Evolutionary conservation across 2,329 filamentous ascomycete genomes (phyloP).

Genomic region (Aspergillus vadensis): DNA sequence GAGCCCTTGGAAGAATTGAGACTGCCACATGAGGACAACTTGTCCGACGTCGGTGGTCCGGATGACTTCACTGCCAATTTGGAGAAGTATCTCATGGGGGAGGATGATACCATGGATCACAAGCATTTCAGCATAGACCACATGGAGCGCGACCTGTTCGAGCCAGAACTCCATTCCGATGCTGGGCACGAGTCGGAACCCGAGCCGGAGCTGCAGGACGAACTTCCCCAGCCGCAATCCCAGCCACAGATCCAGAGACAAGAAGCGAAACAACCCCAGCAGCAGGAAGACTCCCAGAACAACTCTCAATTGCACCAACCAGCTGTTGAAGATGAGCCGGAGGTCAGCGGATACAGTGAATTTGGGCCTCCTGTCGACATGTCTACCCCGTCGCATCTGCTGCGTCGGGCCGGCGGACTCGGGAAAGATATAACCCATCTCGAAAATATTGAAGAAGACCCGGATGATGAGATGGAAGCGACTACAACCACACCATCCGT

Average conservation of each 20-base stretch:
- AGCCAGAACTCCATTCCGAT: slow-evolving; percentile 11
- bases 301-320: slow-evolving; percentile 28
- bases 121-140: background rate
- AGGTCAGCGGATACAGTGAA: slow-evolving; percentile 43
- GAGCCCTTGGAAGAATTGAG: slow-evolving; percentile 30
- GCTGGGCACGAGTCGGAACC: slow-evolving; percentile 12
- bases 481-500: slow-evolving; percentile 29
- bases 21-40: slow-evolving; percentile 29
- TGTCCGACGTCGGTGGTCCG: slow-evolving; percentile 44
- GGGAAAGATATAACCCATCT: slow-evolving; percentile 37
- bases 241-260: background rate
- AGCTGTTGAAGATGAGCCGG: slow-evolving; percentile 33
- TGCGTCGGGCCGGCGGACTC: slow-evolving; percentile 32
- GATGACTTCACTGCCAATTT: slow-evolving; percentile 48
- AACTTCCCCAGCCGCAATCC: slow-evolving; percentile 1
- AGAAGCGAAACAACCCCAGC: slow-evolving; percentile 6
- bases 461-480: slow-evolving; percentile 26
- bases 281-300: slow-evolving; percentile 20
- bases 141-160: background rate
- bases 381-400: slow-evolving; percentile 46
- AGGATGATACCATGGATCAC: slow-evolving; percentile 25
- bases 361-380: slow-evolving; percentile 47
- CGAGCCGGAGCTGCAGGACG: slow-evolving; percentile 16
- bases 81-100: slow-evolving; percentile 42
- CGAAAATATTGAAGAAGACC: slow-evolving; percentile 41